Evolutionary conservation across 306 rosid species (phyloP), one percentile per base, ranked within the genome.

Genomic region (Geum urbanum): DNA sequence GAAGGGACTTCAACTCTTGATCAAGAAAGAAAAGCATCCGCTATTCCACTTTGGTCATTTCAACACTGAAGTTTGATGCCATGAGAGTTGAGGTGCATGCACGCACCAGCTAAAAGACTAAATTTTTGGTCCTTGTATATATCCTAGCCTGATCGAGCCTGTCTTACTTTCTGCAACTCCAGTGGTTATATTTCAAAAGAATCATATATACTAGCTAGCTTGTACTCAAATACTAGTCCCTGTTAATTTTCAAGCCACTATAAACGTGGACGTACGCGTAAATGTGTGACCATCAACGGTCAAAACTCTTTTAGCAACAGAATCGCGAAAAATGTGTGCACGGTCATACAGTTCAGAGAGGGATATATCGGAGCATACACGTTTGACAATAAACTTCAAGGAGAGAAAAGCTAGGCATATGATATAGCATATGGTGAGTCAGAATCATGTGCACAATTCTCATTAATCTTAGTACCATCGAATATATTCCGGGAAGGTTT

Each of bases 381-480:
- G 27, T 2, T 44, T 35, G 5, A 16, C 66, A 35, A 37, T 7
- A 6, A 7, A 20, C 39, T 58, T 14, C 44, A 35, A 13, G 11
- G 14, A 7, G 5, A 32, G 37, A 32, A 32, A 2, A 24, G 27
- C 27, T 24, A 1, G 37, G 37, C 37, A 32, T 32, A 32, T 32
- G n/a, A 32, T 32, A 3, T 32, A 32, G 37, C 37, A 32, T 2
- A 22, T 46, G 22, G 69, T 20, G n/a, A 43, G 32, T 35, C 37
- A 40, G 47, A 12, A 13, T 22, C 65, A 44, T 55, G 45, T 43
- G 74, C 54, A 16, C 6, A 5, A 56, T 44, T 56, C 37, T 53
- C 5, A 22, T 55, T 55, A 32, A 41, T 56, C 27, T 8, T 19
- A 70, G 45, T 43, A 56, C 55, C 66, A 70, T 55, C 45, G 66